These are phyloP conservation scores for Fusarium paranaense DNA, from an alignment of 2,329 filamentous ascomycete genomes.

Conservation along the genomic window DNA sequence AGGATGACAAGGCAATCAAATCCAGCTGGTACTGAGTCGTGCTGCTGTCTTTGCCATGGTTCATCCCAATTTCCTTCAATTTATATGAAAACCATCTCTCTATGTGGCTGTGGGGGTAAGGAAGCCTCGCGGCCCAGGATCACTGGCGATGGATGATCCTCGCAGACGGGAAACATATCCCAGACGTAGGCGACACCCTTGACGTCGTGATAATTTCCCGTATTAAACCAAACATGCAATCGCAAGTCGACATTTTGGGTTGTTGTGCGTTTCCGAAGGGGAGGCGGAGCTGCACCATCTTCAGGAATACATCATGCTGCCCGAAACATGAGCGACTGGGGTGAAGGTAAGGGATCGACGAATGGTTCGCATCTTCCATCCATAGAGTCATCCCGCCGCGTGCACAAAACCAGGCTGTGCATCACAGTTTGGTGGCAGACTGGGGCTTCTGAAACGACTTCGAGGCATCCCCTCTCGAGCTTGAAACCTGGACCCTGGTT, in stretches of 20 bases:
- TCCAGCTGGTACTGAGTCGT: slow-evolving; percentile 2
- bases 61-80: slow-evolving; percentile 26
- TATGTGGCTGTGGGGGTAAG: background rate
- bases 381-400: background rate
- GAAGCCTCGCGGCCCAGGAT: slow-evolving; percentile 1
- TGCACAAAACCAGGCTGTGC: background rate
- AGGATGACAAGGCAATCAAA: background rate
- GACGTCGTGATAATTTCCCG: slow-evolving; percentile 11
- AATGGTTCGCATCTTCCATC: background rate
- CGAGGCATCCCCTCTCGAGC: slow-evolving; percentile 15
- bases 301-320: slow-evolving; percentile 38
- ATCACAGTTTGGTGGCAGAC: slow-evolving; percentile 13
- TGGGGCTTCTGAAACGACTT: slow-evolving; percentile 31
- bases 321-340: slow-evolving; percentile 1
- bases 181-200: slow-evolving; percentile 3
- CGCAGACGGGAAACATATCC: slow-evolving; percentile 19
- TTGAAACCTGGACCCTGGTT: slow-evolving; percentile 33
- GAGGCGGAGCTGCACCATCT: slow-evolving; percentile 24
- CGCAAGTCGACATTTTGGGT: background rate
- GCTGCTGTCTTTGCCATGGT: slow-evolving; percentile 15
- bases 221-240: slow-evolving; percentile 11
- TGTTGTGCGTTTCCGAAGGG: slow-evolving; percentile 19
- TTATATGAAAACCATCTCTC: slow-evolving; percentile 23
- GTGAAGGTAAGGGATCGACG: background rate
- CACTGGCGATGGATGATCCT: slow-evolving; percentile 4